A percentile compares a stretch with the other conserved stretches of the same genome.
phyloP scores from a whole-genome alignment of 2,329 filamentous ascomycete genomes.

The Colletotrichum coccodes region DNA sequence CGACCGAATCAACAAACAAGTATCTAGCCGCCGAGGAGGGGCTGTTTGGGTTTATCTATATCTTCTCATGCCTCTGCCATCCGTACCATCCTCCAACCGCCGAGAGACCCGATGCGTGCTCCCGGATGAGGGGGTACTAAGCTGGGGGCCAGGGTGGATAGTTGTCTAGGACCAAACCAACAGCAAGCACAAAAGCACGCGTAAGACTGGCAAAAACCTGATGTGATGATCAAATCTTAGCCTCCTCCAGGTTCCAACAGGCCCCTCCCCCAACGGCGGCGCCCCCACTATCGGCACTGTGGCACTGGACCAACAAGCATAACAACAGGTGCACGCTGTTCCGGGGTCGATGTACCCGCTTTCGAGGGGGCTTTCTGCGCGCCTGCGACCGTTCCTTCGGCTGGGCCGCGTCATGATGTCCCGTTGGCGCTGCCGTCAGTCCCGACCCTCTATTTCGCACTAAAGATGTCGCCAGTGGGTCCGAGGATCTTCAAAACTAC shows the following conservation, averaged over 20 bases:
- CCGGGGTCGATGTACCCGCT: neutral
- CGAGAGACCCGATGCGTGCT: constrained; percentile 11
- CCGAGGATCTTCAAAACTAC: neutral
- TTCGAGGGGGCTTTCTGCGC: neutral
- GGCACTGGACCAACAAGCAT: neutral
- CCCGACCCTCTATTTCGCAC: constrained; percentile 2
- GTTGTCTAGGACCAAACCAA: constrained; percentile 1
- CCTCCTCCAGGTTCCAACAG: constrained; percentile 1
- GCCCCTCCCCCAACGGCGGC: neutral
- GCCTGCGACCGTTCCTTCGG: neutral
- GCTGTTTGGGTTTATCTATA: constrained; percentile 7
- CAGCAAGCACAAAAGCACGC: neutral
- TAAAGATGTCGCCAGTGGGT: neutral
- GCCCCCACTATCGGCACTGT: constrained; percentile 16
- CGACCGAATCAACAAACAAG: neutral
- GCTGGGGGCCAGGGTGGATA: neutral
- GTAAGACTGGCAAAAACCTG: neutral
- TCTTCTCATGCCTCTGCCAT: neutral
- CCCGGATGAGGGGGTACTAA: constrained; percentile 3
- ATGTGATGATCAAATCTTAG: neutral
- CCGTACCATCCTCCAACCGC: neutral
- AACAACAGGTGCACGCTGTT: too few species aligned
- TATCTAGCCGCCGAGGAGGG: neutral
- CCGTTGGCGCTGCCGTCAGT: constrained; percentile 18
- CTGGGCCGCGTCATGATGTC: constrained; percentile 27